Evolutionary conservation across 179 eudicot species (phyloP), one percentile per base, ranked within the genome.

Genomic region (Nepenthes alata): DNA sequence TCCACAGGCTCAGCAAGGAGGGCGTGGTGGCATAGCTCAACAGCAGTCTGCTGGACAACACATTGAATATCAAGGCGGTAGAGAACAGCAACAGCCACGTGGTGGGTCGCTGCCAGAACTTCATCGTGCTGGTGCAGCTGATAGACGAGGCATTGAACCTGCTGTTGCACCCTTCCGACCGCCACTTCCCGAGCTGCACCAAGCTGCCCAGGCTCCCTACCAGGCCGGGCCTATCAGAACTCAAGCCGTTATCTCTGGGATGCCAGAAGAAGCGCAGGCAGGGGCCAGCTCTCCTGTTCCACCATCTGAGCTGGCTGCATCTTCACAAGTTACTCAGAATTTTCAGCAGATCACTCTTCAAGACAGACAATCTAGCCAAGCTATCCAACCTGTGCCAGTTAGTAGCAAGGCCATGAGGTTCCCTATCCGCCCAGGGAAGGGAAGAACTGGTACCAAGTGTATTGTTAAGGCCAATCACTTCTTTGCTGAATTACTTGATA

Each of bases 141-240:
- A 79, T 65, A 76, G 85, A 60, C 78, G 78, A 50, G 86, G 84
- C 59, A 74, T 73, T 50, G 86, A 83, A 53, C 83, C 82, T 59
- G 68, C 76, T 63, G 74, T 79, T 72, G 93, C 88, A 63, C 79
- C 85, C 65, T 66, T 67, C 37, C 80, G 88, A 73, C 77, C 86
- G 53, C 72, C 88, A 73, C 75, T 71, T 77, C 86, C 98, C 95
- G 98, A 91, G 85, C 96, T 82, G 98, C 89, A 91, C 91, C 98
- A 91, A 91, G 98, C 98, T 62, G 72, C 84, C 71, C 89, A 72
- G 72, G 81, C 89, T 70, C 76, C 86, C 16, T 76, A 80, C 72
- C 87, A 80, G 73, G 74, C 88, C 67, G 88, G 81, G 76, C 74
- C 69, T 62, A 64, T 60, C 63, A 69, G 79, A 14, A 41, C 78